Percentiles rank a stretch among this genome's conserved stretches.
phyloP scores from a whole-genome alignment of 2,329 filamentous ascomycete genomes.

The Exophiala alcalophila region DNA sequence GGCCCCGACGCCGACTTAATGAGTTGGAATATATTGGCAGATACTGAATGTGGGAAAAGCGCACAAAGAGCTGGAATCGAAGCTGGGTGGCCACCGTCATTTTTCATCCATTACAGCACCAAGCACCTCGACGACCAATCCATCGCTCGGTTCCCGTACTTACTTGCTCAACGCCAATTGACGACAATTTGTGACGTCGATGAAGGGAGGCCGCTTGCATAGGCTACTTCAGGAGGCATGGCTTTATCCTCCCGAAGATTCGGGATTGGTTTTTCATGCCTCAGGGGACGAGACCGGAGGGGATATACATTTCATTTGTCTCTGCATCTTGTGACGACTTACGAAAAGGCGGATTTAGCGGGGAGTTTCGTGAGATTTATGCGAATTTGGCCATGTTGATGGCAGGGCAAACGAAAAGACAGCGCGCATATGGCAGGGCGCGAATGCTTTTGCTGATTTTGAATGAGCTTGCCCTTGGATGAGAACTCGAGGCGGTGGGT shows the following conservation, averaged over 20 bases:
- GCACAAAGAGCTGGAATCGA: constrained; percentile 17
- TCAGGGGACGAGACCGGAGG: constrained; percentile 28
- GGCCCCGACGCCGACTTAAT: constrained; percentile 8
- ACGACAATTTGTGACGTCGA: constrained; percentile 22
- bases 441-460: no score
- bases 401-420: background rate
- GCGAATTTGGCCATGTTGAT: background rate
- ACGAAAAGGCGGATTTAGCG: constrained; percentile 24
- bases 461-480: background rate
- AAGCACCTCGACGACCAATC: constrained; percentile 15
- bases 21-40: constrained; percentile 12
- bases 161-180: constrained; percentile 12
- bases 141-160: constrained; percentile 18
- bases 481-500: no score
- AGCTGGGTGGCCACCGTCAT: constrained; percentile 18
- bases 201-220: constrained; percentile 18
- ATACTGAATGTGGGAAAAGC: constrained; percentile 10
- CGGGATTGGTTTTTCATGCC: constrained; percentile 45
- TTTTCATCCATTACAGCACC: constrained; percentile 20
- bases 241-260: constrained; percentile 43
- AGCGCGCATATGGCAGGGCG: no score
- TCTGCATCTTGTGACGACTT: constrained; percentile 25
- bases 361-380: constrained; percentile 17
- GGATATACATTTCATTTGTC: constrained; percentile 17
- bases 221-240: constrained; percentile 42